phyloP scores from a whole-genome alignment of 2,329 filamentous ascomycete genomes.

The Cladophialophora carrionii region DNA sequence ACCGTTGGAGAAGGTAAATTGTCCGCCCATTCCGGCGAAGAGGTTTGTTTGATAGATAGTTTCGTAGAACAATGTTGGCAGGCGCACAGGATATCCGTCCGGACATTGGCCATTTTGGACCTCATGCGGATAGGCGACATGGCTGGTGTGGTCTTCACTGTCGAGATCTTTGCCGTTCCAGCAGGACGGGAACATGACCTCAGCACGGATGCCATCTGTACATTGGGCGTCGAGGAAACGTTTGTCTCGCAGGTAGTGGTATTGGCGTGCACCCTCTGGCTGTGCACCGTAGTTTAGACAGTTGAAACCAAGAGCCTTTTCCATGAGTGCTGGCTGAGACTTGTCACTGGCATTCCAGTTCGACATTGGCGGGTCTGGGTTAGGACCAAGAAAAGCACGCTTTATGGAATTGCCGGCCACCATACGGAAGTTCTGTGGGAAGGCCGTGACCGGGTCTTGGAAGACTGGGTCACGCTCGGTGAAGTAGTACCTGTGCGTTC shows the following conservation, averaged over 20 bases:
- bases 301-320: constrained; percentile 92
- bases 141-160: constrained; percentile 58
- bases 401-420: constrained; percentile 71
- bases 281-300: constrained; percentile 75
- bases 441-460: constrained; percentile 53
- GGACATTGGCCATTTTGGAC: constrained; percentile 80
- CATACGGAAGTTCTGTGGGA: constrained; percentile 79
- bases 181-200: constrained; percentile 87
- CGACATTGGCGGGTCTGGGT: constrained; percentile 71
- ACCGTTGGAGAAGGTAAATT: constrained; percentile 69
- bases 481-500: constrained; percentile 73
- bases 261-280: constrained; percentile 74
- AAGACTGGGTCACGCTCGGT: constrained; percentile 50
- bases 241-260: constrained; percentile 82
- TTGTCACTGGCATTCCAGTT: constrained; percentile 66
- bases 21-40: constrained; percentile 65
- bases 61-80: constrained; percentile 80
- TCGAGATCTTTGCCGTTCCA: constrained; percentile 74
- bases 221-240: constrained; percentile 78
- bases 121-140: constrained; percentile 77
- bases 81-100: constrained; percentile 64
- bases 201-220: constrained; percentile 76
- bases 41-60: constrained; percentile 76
- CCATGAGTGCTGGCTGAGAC: constrained; percentile 70
- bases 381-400: constrained; percentile 70